These are phyloP conservation scores for Boletus sp. DNA, from an alignment of 1,284 basidiomycete species.

Conservation along the genomic window DNA sequence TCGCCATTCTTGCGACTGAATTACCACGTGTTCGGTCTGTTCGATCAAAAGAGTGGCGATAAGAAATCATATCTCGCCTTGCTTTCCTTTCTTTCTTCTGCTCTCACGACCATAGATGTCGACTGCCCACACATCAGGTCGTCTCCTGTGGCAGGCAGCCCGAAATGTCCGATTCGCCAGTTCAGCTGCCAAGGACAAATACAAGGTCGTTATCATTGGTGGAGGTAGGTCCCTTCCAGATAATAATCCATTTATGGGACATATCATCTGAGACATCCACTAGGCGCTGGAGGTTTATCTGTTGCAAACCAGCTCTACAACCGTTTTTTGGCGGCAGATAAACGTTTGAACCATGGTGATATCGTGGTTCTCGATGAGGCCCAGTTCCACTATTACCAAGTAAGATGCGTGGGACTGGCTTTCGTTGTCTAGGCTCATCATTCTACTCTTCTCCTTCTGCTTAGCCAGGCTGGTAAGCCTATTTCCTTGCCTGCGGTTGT, in stretches of 20 bases:
- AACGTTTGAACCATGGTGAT: conserved; percentile 67
- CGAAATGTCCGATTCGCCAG: conserved; percentile 35
- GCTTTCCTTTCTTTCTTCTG: background rate
- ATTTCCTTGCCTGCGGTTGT: background rate
- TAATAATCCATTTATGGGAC: background rate
- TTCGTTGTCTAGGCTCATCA: conserved; percentile 10
- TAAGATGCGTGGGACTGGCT: conserved; percentile 25
- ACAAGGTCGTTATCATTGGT: conserved; percentile 63
- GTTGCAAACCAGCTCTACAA: conserved; percentile 83
- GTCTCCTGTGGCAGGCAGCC: conserved; percentile 2
- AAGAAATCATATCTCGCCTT: background rate
- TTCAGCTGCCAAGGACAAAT: conserved; percentile 45
- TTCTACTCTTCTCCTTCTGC: background rate
- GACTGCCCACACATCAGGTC: background rate
- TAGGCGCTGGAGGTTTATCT: conserved; percentile 75
- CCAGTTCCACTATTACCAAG: conserved; percentile 77
- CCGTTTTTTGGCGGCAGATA: conserved; percentile 68
- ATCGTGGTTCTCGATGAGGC: conserved; percentile 81
- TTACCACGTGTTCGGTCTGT: conserved; percentile 9
- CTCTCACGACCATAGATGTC: conserved; percentile 18
- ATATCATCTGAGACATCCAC: background rate
- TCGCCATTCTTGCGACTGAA: conserved; percentile 19
- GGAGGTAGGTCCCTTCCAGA: conserved; percentile 46
- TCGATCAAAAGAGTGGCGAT: conserved; percentile 4
- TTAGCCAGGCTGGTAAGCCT: conserved; percentile 72